Evolutionary conservation across 257 asterid species (phyloP).

Genomic region (Scutellaria barbata): DNA sequence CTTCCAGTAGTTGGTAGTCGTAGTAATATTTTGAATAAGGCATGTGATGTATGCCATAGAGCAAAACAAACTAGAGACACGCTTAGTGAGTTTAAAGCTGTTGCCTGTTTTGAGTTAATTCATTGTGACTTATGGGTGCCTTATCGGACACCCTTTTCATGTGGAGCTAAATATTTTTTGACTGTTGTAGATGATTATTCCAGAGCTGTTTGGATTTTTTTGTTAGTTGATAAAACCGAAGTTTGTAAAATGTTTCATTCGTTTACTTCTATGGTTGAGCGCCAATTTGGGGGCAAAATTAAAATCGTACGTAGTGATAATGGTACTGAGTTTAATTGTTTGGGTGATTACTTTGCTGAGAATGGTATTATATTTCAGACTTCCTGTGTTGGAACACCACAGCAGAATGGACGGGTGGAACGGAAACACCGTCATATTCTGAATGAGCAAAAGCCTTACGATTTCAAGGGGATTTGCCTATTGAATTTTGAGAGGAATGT

Average conservation of each 20-base stretch:
- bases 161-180: conserved; percentile 8
- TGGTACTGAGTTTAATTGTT: background rate
- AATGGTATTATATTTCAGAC: background rate
- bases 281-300: background rate
- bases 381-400: background rate
- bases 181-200: conserved; percentile 12
- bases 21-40: no score
- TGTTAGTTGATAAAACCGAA: background rate
- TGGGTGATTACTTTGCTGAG: background rate
- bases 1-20: background rate
- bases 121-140: conserved; percentile 14
- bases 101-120: background rate
- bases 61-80: no score
- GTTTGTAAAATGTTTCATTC: background rate
- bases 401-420: background rate
- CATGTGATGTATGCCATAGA: no score
- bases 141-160: background rate
- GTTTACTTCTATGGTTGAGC: background rate
- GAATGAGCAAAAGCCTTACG: no score
- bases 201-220: background rate
- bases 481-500: background rate
- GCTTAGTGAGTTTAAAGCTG: no score
- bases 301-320: background rate
- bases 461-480: no score
- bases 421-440: no score